Base-by-base conservation (phyloP, 2,329 filamentous ascomycete genomes). In the Chaetothyriales sp. region DNA sequence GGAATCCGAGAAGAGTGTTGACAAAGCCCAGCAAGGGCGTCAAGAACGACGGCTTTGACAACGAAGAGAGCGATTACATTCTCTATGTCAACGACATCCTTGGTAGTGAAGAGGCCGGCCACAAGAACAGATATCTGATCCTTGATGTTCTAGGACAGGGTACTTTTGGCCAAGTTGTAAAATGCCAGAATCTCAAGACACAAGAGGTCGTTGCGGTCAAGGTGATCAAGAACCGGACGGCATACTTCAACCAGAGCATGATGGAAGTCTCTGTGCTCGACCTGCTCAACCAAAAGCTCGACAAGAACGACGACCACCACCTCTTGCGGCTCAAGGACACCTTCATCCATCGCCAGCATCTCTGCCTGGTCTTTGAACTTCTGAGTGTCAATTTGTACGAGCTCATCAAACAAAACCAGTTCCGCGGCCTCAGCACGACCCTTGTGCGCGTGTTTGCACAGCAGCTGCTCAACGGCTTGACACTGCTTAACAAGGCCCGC, bases 191-290 rank as follows among this genome's bases (percentile, higher is more conserved):
- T 62, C 70, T 98, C 61, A 95, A 95, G 71, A 96, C 92, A 0
- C 89, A 95, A 66, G 92, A 98, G 69, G 92, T 98, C 42, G 92
- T 98, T 44, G 92, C 92, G 2, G 92, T 98, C 59, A 98, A 98
- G 70, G 92, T 98, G 50, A 92, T 98, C 71, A 98, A 98, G 72
- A 98, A 98, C 68, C 83, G 90, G 62, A 98, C 92, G 1, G 92
- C 92, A 39, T 98, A 98, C 68, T 98, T 98, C 73, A 98, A 98
- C 65, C 92, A 98, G 68, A 96, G 92, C 68, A 98, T 98, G 92
- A 98, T 98, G 92, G 92, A 98, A 66, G 92, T 98, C 28, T 98
- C 92, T 1, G 92, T 98, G 20, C 75, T 98, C 52, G 92, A 98
- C 68, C 66, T 98, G 86, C 78, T 98, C 63, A 98, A 98, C 66